phyloP scores from a whole-genome alignment of 1,139 yeast species.

The Pichia cactophila region DNA sequence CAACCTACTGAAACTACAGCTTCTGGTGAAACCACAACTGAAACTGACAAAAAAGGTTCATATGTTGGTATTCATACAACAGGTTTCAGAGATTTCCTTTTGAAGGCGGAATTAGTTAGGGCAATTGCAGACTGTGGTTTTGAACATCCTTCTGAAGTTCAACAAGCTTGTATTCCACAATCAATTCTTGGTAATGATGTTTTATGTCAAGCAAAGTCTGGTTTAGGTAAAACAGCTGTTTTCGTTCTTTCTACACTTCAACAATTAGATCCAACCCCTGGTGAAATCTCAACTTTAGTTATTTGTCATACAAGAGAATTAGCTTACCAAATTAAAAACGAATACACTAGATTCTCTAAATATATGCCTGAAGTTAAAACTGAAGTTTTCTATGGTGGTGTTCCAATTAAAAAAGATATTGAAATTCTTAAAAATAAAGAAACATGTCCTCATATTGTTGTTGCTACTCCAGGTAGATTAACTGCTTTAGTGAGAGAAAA shows the following conservation, averaged over 20 bases:
- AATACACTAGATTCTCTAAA: slow-evolving; percentile 95
- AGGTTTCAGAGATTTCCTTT: slow-evolving; percentile 94
- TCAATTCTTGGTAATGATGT: slow-evolving; percentile 97
- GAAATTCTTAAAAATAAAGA: slow-evolving; percentile 88
- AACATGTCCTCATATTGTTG: slow-evolving; percentile 93
- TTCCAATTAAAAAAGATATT: slow-evolving; percentile 77
- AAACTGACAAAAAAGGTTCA: slow-evolving; percentile 87
- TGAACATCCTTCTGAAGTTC: slow-evolving; percentile 99
- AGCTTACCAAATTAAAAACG: slow-evolving; percentile 97
- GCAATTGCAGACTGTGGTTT: slow-evolving; percentile 99
- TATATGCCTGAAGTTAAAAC: slow-evolving; percentile 98
- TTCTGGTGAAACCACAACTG: slow-evolving; percentile 43
- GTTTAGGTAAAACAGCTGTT: slow-evolving; percentile 98
- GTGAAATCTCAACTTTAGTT: slow-evolving; percentile 90
- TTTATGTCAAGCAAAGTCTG: slow-evolving; percentile 97
- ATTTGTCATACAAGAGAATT: slow-evolving; percentile 97
- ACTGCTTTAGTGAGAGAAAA: slow-evolving; percentile 91
- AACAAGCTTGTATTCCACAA: slow-evolving; percentile 98
- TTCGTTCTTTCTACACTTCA: slow-evolving; percentile 93
- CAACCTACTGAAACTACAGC: slow-evolving; percentile 52
- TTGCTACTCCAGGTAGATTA: slow-evolving; percentile 97
- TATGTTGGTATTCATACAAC: slow-evolving; percentile 98
- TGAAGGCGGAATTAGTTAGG: slow-evolving; percentile 93
- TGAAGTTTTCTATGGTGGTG: slow-evolving; percentile 96
- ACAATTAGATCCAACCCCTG: slow-evolving; percentile 95